Evolutionary conservation across 2,329 filamentous ascomycete genomes (phyloP), one percentile per base, ranked within the genome.

Genomic region (Beauveria sp.): DNA sequence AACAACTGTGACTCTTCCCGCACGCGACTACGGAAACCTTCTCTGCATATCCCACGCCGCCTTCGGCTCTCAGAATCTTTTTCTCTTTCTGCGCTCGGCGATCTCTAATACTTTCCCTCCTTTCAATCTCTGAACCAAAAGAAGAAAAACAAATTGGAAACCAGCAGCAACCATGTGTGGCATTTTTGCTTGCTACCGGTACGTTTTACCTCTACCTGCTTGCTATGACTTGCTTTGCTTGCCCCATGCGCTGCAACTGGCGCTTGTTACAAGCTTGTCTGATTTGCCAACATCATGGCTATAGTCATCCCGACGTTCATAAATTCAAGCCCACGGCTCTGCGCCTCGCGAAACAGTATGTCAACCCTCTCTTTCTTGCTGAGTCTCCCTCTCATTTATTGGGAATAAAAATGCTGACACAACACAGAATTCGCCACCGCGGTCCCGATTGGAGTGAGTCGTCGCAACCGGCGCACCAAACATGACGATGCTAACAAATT

Each of bases 391-490:
- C 5, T 55, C 51, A 48, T n/a, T 16, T 2, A 53, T 34, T 26
- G n/a, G 12, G 3, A 1, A n/a, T 7, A 9, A 24, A 8, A 6
- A 28, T 40, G 20, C 53, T 58, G 42, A 62, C 61, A 52, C 3
- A 22, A 54, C 48, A 46, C 75, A 96, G 91, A 74, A 85, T 97
- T 73, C 92, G 96, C 71, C 95, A 99, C 79, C 88, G 95, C 77
- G 95, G 95, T 70, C 95, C 95, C 71, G 95, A 99, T 82, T 99
- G 95, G 95, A 96, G 91, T 95, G 81, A 88, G 90, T 85, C 59
- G 51, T 59, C 60, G 43, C 48, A 58, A 55, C 22, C 12, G 22
- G 24, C 58, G 63, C 48, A 62, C 43, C 18, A 38, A 18, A 26
- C 34, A 48, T 67, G 67, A 68, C 69, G 69, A 52, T 60, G 52